Conservation (phyloP, 495 filamentous ascomycete genomes). For the Hypoxylon rickii region DNA sequence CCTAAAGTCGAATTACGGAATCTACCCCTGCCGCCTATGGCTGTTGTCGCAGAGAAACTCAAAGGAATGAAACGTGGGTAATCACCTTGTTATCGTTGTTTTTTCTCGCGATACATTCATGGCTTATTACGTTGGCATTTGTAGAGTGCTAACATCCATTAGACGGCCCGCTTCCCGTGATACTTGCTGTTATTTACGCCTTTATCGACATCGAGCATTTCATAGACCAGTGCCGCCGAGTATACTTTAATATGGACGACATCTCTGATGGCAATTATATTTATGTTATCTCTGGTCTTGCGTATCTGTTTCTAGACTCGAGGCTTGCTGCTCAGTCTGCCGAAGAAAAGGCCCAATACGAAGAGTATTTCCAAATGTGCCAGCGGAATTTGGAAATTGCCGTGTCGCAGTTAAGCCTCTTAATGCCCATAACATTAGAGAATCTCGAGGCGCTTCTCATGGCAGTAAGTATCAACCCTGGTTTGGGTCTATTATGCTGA, state of each 20-base stretch:
- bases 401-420: constrained; percentile 59
- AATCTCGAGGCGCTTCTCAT: constrained; percentile 63
- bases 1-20: constrained; percentile 50
- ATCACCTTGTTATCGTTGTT: neutral
- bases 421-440: constrained; percentile 62
- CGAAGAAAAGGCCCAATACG: constrained; percentile 43
- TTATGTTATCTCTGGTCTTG: constrained; percentile 60
- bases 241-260: constrained; percentile 64
- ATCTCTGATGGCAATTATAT: constrained; percentile 60
- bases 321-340: constrained; percentile 41
- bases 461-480: constrained; percentile 50
- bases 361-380: constrained; percentile 50
- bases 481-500: neutral
- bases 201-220: constrained; percentile 58
- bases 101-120: neutral
- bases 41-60: constrained; percentile 55
- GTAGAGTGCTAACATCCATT: constrained; percentile 6
- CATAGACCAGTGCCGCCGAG: constrained; percentile 59
- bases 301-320: constrained; percentile 60
- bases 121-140: too few relatives aligned
- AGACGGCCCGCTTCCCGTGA: constrained; percentile 43
- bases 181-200: constrained; percentile 46
- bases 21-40: constrained; percentile 59
- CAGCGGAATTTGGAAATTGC: constrained; percentile 63
- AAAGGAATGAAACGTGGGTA: constrained; percentile 49